Base-by-base conservation (phyloP, 176 grass and related monocot genomes). In the Musa troglodytarum region DNA sequence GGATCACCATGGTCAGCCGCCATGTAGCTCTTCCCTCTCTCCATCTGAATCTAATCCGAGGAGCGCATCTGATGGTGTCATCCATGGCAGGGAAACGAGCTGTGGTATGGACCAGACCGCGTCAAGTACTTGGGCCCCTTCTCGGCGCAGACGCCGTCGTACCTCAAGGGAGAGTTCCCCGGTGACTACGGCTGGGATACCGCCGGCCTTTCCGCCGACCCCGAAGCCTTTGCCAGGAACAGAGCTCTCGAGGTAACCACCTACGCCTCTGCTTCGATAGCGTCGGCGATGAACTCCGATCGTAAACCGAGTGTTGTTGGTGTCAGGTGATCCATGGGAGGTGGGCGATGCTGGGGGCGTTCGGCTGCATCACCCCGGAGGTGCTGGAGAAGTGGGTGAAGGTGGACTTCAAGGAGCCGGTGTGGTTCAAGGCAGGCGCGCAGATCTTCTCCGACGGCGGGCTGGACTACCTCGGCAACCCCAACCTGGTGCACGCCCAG, bases 171-270 rank as follows among this genome's bases (percentile, higher is more conserved):
- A 51, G 93, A 96, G 78, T 96, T 92, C 79, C 87, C 93, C 9
- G 93, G 93, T 19, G 93, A 96, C 79, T 96, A 96, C 69, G 93
- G 90, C 10, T 96, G 93, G 93, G 93, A 96, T 83, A 96, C 93
- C 0, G 93, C 93, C 0, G 90, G 93, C 17, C 90, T 96, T 1
- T 96, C 93, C 21, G 93, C 93, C 2, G 93, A 96, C 81, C 93
- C 93, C 22, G 93, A 92, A 81, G 90, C 93, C 54, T 96, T 96
- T 62, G 93, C 93, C 1, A 81, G 79, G 78, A 96, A 92, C 87
- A 73, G 93, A 76, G 93, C 89, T 57, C 85, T 96, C 26, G 93
- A 96, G 90, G 92, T 96, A 85, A 13, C 34, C 4, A 43, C 34
- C 34, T 43, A 43, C 34, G 34, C 34, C 34, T 43, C 34, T 43